phyloP scores from a whole-genome alignment of 495 filamentous ascomycete genomes.

The Aspergillus heteromorphus region DNA sequence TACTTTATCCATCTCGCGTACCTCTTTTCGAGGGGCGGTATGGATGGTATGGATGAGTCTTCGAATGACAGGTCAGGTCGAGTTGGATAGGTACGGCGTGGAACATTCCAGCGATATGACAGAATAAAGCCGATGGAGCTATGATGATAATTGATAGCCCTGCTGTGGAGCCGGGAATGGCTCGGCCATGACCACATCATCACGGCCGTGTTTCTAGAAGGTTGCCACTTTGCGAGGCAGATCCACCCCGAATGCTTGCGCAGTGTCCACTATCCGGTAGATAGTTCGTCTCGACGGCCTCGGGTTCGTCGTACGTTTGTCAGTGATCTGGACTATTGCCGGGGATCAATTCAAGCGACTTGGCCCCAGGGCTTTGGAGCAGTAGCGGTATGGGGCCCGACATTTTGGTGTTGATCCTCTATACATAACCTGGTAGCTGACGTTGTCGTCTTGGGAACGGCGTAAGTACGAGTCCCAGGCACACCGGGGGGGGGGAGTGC shows the following conservation, averaged over 20 bases:
- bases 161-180: not conserved
- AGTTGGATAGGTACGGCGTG: not conserved
- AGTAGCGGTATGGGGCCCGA: not conserved
- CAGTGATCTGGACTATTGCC: not conserved
- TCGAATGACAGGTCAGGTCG: not conserved
- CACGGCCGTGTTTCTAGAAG: not conserved
- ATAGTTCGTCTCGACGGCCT: not conserved
- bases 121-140: not conserved
- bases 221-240: constrained; percentile 1
- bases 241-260: constrained; percentile 4
- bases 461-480: not conserved
- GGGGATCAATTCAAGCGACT: not conserved
- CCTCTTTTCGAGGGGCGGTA: not conserved
- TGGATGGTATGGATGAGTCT: not conserved
- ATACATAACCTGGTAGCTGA: not conserved
- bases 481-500: not conserved
- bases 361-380: not conserved
- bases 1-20: not conserved
- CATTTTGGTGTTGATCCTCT: not conserved
- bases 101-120: not conserved
- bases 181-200: not conserved
- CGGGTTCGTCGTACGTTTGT: not conserved
- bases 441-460: not conserved
- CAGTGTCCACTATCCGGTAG: not conserved
- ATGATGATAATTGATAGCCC: not conserved